Percentiles rank a stretch among this genome's conserved stretches.
Evolutionary conservation across 1,284 basidiomycete genomes (phyloP).

Genomic region (Naganishia cerealis): DNA sequence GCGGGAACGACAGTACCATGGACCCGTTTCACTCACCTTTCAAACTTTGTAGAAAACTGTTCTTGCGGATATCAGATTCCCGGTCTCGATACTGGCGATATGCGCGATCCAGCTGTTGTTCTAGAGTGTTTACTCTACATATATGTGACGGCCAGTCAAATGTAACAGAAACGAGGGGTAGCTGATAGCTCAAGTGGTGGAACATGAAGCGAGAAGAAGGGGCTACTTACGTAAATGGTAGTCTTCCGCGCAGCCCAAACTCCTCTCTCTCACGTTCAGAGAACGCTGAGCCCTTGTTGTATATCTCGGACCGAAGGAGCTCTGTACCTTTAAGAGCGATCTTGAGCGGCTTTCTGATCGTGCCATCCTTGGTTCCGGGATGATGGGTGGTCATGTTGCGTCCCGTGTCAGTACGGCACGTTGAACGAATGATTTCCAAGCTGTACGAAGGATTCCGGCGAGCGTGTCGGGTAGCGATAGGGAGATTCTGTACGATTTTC

Average conservation of each 20-base stretch:
- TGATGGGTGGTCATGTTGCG: neutral
- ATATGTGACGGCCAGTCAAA: slow-evolving; percentile 27
- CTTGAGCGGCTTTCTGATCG: slow-evolving; percentile 26
- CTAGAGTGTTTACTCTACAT: slow-evolving; percentile 65
- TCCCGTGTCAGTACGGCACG: neutral
- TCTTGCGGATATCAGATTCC: slow-evolving; percentile 63
- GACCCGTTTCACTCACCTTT: slow-evolving; percentile 54
- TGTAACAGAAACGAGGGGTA: neutral
- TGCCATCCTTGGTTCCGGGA: neutral
- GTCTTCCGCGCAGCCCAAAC: slow-evolving; percentile 66
- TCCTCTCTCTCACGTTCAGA: slow-evolving; percentile 64
- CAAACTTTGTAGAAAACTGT: slow-evolving; percentile 66
- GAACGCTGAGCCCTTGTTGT: slow-evolving; percentile 66
- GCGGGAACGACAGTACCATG: neutral
- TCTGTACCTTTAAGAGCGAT: slow-evolving; percentile 60
- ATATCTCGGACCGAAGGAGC: slow-evolving; percentile 64
- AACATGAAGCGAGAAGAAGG: neutral
- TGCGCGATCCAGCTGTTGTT: slow-evolving; percentile 69
- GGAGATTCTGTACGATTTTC: too few species aligned
- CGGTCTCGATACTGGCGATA: slow-evolving; percentile 59
- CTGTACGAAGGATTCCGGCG: too few species aligned
- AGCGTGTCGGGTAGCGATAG: too few species aligned
- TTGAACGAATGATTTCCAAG: too few species aligned
- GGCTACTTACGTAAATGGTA: slow-evolving; percentile 24
- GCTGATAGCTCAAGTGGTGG: neutral